Percentiles rank a stretch among this genome's conserved stretches.
Conservation (phyloP, 495 filamentous ascomycete species). For the Penicillium psychrofluorescens region DNA sequence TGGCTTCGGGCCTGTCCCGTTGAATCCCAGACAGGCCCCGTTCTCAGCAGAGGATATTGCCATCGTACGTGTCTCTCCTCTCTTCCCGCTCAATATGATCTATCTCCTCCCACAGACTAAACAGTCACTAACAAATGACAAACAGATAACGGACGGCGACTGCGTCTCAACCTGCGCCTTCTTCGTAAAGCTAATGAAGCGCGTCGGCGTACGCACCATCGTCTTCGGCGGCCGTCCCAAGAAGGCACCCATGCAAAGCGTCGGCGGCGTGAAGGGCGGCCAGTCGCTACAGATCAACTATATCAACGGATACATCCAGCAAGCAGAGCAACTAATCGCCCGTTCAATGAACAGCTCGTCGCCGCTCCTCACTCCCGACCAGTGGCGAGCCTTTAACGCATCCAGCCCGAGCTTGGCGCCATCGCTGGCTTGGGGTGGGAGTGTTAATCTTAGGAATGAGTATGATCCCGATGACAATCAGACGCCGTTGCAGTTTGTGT, state of each 20-base stretch:
- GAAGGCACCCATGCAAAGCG: slow-evolving; percentile 52
- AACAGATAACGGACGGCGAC: slow-evolving; percentile 46
- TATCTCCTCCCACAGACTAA: neutral
- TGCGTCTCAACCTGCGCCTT: slow-evolving; percentile 60
- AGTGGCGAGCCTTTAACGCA: slow-evolving; percentile 24
- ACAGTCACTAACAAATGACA: neutral
- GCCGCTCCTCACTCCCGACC: slow-evolving; percentile 21
- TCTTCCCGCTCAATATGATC: no score
- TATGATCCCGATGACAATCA: slow-evolving; percentile 21
- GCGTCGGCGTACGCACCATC: slow-evolving; percentile 52
- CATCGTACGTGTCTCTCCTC: slow-evolving; percentile 15
- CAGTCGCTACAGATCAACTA: slow-evolving; percentile 17
- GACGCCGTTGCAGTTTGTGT: slow-evolving; percentile 29
- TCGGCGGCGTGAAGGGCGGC: slow-evolving; percentile 53
- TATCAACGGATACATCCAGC: slow-evolving; percentile 28
- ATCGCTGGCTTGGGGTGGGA: slow-evolving; percentile 18
- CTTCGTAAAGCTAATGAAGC: slow-evolving; percentile 48
- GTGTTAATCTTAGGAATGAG: slow-evolving; percentile 19
- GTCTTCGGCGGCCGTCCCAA: slow-evolving; percentile 54
- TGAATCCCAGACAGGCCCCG: slow-evolving; percentile 21
- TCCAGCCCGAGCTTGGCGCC: slow-evolving; percentile 11
- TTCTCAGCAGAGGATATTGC: slow-evolving; percentile 47
- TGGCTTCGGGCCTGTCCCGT: slow-evolving; percentile 27
- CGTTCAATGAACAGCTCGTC: slow-evolving; percentile 12
- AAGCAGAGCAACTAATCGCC: slow-evolving; percentile 10